phyloP scores from a whole-genome alignment of 2,329 filamentous ascomycete species.

The Diaporthe sp. region DNA sequence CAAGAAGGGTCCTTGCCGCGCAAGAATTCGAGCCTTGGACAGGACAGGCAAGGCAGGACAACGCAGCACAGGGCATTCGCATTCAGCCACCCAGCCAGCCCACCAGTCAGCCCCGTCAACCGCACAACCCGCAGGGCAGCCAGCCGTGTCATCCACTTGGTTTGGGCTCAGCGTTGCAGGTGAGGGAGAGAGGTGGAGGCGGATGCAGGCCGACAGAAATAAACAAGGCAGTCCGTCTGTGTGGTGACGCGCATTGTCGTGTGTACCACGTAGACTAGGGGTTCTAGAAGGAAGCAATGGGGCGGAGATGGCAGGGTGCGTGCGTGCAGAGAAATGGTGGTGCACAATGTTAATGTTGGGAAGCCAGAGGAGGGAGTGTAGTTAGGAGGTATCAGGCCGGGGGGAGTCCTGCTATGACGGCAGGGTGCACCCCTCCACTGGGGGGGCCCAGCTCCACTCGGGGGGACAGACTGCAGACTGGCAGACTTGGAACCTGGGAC shows the following conservation, averaged over 20 bases:
- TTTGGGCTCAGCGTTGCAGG: background rate
- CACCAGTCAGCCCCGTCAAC: slow-evolving; percentile 15
- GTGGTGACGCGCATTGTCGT: slow-evolving; percentile 27
- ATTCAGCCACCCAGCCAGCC: slow-evolving; percentile 6
- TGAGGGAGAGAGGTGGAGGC: slow-evolving; percentile 10
- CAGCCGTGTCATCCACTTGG: slow-evolving; percentile 32
- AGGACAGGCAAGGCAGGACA: slow-evolving; percentile 8
- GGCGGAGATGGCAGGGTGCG: slow-evolving; percentile 8
- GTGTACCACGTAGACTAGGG: slow-evolving; percentile 23
- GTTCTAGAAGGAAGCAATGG: slow-evolving; percentile 31
- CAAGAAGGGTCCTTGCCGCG: slow-evolving; percentile 20
- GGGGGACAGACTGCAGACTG: slow-evolving; percentile 12
- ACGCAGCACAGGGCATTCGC: slow-evolving; percentile 33
- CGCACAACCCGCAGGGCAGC: slow-evolving; percentile 2
- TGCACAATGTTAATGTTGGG: slow-evolving; percentile 11
- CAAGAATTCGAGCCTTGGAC: background rate
- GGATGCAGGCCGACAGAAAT: slow-evolving; percentile 25
- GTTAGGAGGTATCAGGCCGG: slow-evolving; percentile 5
- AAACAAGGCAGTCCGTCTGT: slow-evolving; percentile 25
- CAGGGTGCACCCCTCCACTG: slow-evolving; percentile 31
- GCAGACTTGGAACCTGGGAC: slow-evolving; percentile 29
- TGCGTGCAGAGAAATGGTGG: background rate
- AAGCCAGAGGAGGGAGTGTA: background rate
- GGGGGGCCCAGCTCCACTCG: background rate
- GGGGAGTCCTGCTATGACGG: slow-evolving; percentile 20